Percentiles rank a stretch among this genome's conserved stretches.
phyloP scores from a whole-genome alignment of 352 stramenopile genomes.

The Elongisporangium anandrum region DNA sequence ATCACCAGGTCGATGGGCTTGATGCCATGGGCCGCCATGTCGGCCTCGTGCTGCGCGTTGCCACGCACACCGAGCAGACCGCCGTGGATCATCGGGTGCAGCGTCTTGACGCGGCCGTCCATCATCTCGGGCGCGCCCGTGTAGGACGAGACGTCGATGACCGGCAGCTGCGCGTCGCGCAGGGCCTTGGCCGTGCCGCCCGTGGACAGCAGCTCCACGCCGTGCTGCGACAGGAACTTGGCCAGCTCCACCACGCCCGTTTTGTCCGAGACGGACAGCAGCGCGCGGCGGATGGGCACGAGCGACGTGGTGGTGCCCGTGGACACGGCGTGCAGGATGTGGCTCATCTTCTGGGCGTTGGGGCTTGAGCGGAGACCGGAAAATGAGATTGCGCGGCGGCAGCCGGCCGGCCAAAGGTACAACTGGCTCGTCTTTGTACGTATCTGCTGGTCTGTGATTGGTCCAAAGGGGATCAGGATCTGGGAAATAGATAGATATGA shows the following conservation, averaged over 20 bases:
- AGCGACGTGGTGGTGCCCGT: slow-evolving; percentile 59
- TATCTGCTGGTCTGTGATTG: background rate
- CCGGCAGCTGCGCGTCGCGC: slow-evolving; percentile 91
- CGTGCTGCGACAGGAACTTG: slow-evolving; percentile 88
- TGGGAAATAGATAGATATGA: background rate
- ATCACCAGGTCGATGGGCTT: slow-evolving; percentile 99
- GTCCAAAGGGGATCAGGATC: background rate
- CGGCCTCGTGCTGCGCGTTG: slow-evolving; percentile 94
- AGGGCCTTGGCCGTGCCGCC: slow-evolving; percentile 97
- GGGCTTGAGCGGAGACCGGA: background rate
- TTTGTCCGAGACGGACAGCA: slow-evolving; percentile 99
- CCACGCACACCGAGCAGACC: slow-evolving; percentile 97
- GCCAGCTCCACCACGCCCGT: slow-evolving; percentile 96
- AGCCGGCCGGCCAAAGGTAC: background rate
- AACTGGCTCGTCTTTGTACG: background rate
- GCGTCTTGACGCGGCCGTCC: slow-evolving; percentile 99
- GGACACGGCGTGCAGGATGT: slow-evolving; percentile 79
- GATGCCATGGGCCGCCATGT: slow-evolving; percentile 96
- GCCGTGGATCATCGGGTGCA: slow-evolving; percentile 99
- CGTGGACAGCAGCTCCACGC: slow-evolving; percentile 97
- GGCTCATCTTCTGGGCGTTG: slow-evolving; percentile 42
- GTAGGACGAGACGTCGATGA: slow-evolving; percentile 98
- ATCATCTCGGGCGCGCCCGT: slow-evolving; percentile 98
- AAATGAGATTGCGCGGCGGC: background rate
- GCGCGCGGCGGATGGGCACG: slow-evolving; percentile 92